Evolutionary conservation across 495 filamentous ascomycete species (phyloP).

Genomic region (Penicillium egyptiacum): DNA sequence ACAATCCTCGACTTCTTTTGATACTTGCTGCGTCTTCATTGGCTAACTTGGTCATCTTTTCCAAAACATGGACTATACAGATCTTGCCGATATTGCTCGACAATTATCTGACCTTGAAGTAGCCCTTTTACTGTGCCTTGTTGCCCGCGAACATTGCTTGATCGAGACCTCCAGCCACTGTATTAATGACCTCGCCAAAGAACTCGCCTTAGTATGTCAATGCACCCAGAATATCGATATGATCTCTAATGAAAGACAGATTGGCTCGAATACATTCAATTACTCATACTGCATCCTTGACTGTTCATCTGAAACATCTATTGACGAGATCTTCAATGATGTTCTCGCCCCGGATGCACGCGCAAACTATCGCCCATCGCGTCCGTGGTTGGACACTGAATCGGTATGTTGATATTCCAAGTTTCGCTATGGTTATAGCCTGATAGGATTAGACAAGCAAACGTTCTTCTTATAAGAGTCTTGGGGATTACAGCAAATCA

Average conservation of each 20-base stretch:
- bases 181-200: constrained; percentile 64
- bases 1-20: constrained; percentile 2
- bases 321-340: constrained; percentile 74
- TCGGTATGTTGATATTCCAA: constrained; percentile 18
- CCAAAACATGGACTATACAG: constrained; percentile 57
- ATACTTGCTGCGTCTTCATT: constrained; percentile 2
- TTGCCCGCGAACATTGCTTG: constrained; percentile 81
- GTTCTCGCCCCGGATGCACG: constrained; percentile 52
- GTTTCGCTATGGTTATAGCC: neutral
- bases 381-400: constrained; percentile 21
- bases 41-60: neutral
- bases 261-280: constrained; percentile 68
- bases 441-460: constrained; percentile 28
- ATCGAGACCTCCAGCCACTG: constrained; percentile 66
- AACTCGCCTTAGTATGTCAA: constrained; percentile 64
- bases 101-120: constrained; percentile 85
- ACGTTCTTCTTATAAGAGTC: constrained; percentile 19
- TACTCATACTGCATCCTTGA: constrained; percentile 65
- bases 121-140: constrained; percentile 75
- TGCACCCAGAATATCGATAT: neutral
- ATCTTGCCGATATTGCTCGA: constrained; percentile 63
- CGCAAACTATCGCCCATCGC: constrained; percentile 19
- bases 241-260: constrained; percentile 40
- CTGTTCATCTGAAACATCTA: constrained; percentile 67
- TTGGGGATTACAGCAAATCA: constrained; percentile 26